Base-by-base conservation (phyloP, 1,284 basidiomycete genomes). In the Sporisorium graminicola region DNA sequence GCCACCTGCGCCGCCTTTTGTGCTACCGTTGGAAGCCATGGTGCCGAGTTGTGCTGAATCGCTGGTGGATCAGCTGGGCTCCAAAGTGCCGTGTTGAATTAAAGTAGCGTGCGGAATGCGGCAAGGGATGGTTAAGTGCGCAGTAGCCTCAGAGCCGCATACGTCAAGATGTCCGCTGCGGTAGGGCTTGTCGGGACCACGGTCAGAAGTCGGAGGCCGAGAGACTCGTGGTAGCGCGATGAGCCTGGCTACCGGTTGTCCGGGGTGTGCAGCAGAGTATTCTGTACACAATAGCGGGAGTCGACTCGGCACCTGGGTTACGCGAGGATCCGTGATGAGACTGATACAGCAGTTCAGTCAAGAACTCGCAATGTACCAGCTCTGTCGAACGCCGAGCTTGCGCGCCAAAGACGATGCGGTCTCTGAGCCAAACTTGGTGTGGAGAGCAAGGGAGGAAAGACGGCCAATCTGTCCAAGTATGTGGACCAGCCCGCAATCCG, bases 1-100 rank as follows among this genome's bases (percentile, higher is more conserved):
- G 12, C 53, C 57, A 44, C 44, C 56, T 51, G 60, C 46, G 44
- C 54, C 62, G 42, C 67, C 64, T 42, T 65, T 66, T n/a, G 35
- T 50, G 46, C 49, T 59, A 31, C 61, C 63, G 56, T 62, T 74
- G 58, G 72, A 69, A 20, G 72, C 66, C 72, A 74, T 74, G 53
- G n/a, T 65, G 56, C 16, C 22, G n/a, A 20, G 26, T 12, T 27
- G n/a, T 50, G 49, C 49, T 20, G 24, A 12, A 35, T 43, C 31
- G n/a, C 20, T 42, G 43, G 8, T 13, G 13, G 20, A 22, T 29
- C 5, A 10, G 29, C 5, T n/a, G 16, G 18, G 3, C 2, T 8
- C 5, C 14, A 46, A 12, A 56, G 42, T 27, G 31, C 22, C 50
- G 33, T 35, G 22, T 14, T 5, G 14, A 5, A 33, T 24, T 22